A percentile compares a stretch with the other conserved stretches of the same genome.
Conservation (phyloP, 805 yeast genomes). For the Lipomyces mesembrius region DNA sequence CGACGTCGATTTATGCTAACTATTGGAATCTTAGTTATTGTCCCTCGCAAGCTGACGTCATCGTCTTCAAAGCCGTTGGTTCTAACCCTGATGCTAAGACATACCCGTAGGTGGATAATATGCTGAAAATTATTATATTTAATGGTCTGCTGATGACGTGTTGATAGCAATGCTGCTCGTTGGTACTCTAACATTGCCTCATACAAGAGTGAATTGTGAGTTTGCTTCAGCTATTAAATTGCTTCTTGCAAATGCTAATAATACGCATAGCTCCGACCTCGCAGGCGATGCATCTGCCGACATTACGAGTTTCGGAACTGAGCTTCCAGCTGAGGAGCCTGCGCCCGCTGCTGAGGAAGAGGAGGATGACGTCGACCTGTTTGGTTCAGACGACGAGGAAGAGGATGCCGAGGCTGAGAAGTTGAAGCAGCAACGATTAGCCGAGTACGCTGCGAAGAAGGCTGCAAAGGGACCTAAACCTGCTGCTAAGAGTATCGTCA, state of each 20-base stretch:
- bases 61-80: constrained; percentile 83
- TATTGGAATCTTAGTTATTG: constrained; percentile 58
- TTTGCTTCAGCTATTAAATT: constrained; percentile 42
- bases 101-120: constrained; percentile 61
- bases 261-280: constrained; percentile 61
- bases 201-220: constrained; percentile 79
- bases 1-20: neutral
- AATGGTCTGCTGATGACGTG: neutral
- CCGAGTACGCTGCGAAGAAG: constrained; percentile 97
- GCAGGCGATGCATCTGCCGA: constrained; percentile 58
- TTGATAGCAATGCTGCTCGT: constrained; percentile 73
- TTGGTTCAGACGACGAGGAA: constrained; percentile 93
- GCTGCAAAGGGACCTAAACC: constrained; percentile 97
- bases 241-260: neutral
- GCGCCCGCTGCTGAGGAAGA: constrained; percentile 76
- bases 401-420: constrained; percentile 97
- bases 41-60: constrained; percentile 94
- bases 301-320: constrained; percentile 47
- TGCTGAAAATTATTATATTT: neutral
- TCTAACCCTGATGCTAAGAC: constrained; percentile 59
- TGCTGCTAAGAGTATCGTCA: constrained; percentile 96
- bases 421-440: constrained; percentile 95
- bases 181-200: constrained; percentile 99
- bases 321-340: constrained; percentile 47
- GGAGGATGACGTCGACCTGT: constrained; percentile 89